Base-by-base conservation (phyloP, 2,329 filamentous ascomycete genomes). In the Fonsecaea pedrosoi region DNA sequence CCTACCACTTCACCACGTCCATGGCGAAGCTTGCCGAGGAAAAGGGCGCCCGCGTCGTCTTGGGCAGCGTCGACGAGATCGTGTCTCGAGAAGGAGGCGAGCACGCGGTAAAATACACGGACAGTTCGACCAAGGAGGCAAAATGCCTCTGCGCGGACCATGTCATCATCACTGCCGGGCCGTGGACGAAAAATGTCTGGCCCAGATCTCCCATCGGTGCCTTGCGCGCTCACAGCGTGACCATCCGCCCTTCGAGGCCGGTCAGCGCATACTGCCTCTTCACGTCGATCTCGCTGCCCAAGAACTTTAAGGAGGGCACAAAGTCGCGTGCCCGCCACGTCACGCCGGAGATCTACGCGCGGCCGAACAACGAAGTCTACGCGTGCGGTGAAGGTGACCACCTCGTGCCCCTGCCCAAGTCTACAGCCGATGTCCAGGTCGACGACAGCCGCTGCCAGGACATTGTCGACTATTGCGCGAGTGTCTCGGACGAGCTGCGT, bases 371-470 rank as follows among this genome's bases (percentile, higher is more conserved):
- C 63, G 94, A 97, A 76, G 90, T 97, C 10, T 99, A 99, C 77
- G 94, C 92, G 0, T 99, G 95, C 76, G 95, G 93, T 54, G 94
- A 97, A 74, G 92, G 92, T 25, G 95, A 99, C 76, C 85, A 85
- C 1, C 78, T 84, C 2, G 85, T 92, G 0, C 90, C 92, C 0
- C 84, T 99, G 0, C 95, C 95, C 0, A 82, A 87, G 2, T 89
- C 89, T 0, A 89, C 90, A 2, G 91, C 92, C 70, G 84, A 89
- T 6, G 94, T 98, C 1, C 80, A 89, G 73, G 87, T 89, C 66
- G 94, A 98, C 75, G 84, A 88, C 66, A 79, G 82, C 6, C 87
- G 92, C 66, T 97, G 94, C 79, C 89, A 96, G 76, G 93, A 97
- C 74, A 89, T 99, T 56, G 84, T 92, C 48, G 88, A 93, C 54